Conservation (phyloP, 2,329 filamentous ascomycete species). For the Ophiostoma piceae region DNA sequence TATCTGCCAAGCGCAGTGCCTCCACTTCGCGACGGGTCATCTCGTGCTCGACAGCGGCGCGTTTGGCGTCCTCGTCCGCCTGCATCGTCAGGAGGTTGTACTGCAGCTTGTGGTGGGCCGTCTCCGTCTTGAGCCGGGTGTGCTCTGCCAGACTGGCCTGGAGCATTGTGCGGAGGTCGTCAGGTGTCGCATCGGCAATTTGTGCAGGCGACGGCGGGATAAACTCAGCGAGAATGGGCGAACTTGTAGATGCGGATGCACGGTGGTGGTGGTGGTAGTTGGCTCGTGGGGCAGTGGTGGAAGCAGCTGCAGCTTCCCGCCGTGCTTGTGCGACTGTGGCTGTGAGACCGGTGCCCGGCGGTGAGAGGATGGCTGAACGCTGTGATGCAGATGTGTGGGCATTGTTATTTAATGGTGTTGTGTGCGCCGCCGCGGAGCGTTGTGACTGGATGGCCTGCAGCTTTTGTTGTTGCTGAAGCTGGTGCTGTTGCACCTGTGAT, state of each 20-base stretch:
- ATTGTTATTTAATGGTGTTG: constrained; percentile 28
- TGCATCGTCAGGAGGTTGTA: constrained; percentile 79
- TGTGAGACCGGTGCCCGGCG: constrained; percentile 46
- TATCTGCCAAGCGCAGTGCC: constrained; percentile 69
- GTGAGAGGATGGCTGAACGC: constrained; percentile 48
- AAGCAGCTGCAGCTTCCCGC: constrained; percentile 23
- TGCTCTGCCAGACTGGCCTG: constrained; percentile 52
- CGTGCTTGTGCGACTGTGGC: constrained; percentile 32
- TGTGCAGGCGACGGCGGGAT: constrained; percentile 45
- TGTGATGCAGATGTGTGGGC: constrained; percentile 37
- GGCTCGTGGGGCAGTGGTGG: not conserved
- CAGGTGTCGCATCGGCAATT: constrained; percentile 48
- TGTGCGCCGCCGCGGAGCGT: not conserved
- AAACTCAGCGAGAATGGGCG: constrained; percentile 37
- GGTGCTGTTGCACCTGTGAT: constrained; percentile 32
- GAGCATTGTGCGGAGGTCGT: constrained; percentile 54
- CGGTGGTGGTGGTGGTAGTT: not conserved
- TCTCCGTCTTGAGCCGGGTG: constrained; percentile 66
- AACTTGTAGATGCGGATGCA: constrained; percentile 7
- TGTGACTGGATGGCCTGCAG: not conserved
- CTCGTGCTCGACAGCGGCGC: constrained; percentile 84
- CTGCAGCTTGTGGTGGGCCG: constrained; percentile 86
- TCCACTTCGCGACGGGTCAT: constrained; percentile 87
- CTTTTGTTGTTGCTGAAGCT: constrained; percentile 13
- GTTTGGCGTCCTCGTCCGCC: constrained; percentile 76